These are phyloP conservation scores for Psidium friedrichsthalianum DNA, from an alignment of 345 rosid species.

Conservation along the genomic window DNA sequence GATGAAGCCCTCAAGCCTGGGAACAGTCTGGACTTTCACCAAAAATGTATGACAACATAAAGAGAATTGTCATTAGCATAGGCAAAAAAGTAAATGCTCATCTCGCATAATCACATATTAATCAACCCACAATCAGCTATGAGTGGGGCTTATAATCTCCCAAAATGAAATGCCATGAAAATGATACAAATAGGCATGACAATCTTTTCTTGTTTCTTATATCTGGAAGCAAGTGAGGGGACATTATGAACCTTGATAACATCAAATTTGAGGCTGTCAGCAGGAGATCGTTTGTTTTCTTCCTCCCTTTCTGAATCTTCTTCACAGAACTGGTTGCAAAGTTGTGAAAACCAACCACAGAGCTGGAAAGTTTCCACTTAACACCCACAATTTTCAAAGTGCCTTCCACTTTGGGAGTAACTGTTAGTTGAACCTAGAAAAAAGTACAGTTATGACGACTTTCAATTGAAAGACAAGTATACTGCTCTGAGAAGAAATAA, in stretches of 20 bases:
- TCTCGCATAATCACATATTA: neutral
- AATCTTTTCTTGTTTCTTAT: neutral
- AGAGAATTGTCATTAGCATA: neutral
- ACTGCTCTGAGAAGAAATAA: neutral
- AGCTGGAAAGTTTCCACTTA: slow-evolving; percentile 85
- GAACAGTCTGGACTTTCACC: slow-evolving; percentile 42
- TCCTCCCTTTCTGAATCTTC: slow-evolving; percentile 42
- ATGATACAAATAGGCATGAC: neutral
- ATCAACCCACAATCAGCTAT: neutral
- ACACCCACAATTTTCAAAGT: slow-evolving; percentile 75
- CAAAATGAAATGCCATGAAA: neutral
- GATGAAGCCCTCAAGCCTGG: slow-evolving; percentile 79
- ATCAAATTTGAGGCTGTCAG: slow-evolving; percentile 50
- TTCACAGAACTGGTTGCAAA: slow-evolving; percentile 39
- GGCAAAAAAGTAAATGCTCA: neutral
- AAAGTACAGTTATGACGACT: neutral
- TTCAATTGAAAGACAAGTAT: neutral
- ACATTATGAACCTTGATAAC: slow-evolving; percentile 64
- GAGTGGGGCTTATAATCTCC: neutral
- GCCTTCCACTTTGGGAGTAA: slow-evolving; percentile 83
- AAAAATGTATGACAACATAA: neutral
- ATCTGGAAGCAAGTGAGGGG: neutral
- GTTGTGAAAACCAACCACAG: slow-evolving; percentile 55
- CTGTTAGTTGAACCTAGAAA: slow-evolving; percentile 72
- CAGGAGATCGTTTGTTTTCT: slow-evolving; percentile 39